Base-by-base conservation (phyloP, 139 green algal genomes). In the Raphidocelis subcapitata region DNA sequence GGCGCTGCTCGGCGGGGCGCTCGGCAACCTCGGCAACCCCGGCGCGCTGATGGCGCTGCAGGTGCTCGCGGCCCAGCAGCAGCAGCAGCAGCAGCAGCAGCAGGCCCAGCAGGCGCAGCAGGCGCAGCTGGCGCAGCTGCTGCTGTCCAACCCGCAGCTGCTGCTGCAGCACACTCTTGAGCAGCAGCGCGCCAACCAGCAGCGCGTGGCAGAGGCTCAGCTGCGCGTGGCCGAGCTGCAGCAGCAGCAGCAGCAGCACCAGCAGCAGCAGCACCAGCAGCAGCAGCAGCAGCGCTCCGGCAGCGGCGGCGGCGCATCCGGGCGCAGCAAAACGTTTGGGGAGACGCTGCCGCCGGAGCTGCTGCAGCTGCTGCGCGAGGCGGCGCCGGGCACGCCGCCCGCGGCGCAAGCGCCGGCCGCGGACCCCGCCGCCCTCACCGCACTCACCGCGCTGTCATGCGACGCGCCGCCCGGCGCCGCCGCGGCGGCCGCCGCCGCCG, bases 81-180 rank as follows among this genome's bases (percentile, higher is more conserved):
- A n/a, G n/a, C n/a, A n/a, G 56, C 55, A 67, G 24, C 68, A 67
- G 56, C 68, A 67, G 31, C 55, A 62, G 59, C 54, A 57, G 33
- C 67, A 56, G 67, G 33, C 32, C 33, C 32, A 65, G 54, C 54
- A 46, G 67, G 33, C 8, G 23, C 67, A 65, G 52, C 68, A 51
- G 55, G n/a, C 24, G 55, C 24, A 16, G 20, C 49, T n/a, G 49
- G 49, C 18, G 18, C 18, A 57, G 18, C 18, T 57, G 18, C 18
- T n/a, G 18, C 18, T n/a, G 20, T 18, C 18, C 20, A 16, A 64
- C 12, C 56, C 16, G 24, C 56, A 32, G 56, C 56, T 32, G 24
- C 24, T 18, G 24, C 24, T 32, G 56, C 56, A 64, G 56, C 24
- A 36, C 15, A 15, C 16, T 15, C 24, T 32, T 21, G 18, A 36